Evolutionary conservation across 257 asterid genomes (phyloP).

Genomic region (Solanum appendiculatum): DNA sequence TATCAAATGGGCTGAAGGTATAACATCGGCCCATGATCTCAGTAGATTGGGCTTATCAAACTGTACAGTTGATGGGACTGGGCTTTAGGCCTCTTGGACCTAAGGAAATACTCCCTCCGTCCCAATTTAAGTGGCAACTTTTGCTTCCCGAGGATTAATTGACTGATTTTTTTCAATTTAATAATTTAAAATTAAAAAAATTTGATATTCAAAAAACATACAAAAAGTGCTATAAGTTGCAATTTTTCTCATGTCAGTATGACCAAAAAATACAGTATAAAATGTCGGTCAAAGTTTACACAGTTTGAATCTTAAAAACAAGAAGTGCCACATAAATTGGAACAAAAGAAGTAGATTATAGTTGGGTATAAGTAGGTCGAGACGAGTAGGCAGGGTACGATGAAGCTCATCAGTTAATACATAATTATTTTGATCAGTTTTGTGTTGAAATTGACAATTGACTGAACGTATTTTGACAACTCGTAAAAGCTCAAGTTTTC

Average conservation of each 20-base stretch:
- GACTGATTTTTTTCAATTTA: no score
- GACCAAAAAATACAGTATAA: no score
- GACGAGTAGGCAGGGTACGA: not conserved
- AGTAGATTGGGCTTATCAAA: not conserved
- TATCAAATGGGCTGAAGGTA: not conserved
- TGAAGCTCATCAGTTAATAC: not conserved
- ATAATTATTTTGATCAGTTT: not conserved
- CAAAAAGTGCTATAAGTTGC: not conserved
- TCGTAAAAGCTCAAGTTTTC: not conserved
- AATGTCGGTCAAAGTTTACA: not conserved
- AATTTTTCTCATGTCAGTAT: not conserved
- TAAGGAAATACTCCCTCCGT: not conserved
- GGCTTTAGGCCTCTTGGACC: not conserved
- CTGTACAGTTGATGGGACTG: not conserved
- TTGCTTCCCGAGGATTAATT: not conserved
- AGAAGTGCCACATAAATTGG: not conserved
- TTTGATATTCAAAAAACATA: not conserved
- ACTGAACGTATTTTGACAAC: not conserved
- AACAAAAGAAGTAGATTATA: accelerated
- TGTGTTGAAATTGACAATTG: not conserved
- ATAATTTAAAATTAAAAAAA: no score
- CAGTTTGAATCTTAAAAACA: not conserved
- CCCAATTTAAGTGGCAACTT: not conserved
- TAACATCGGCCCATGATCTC: not conserved
- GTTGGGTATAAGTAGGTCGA: not conserved